Conservation (phyloP, 2,329 filamentous ascomycete species). For the Podosphaera xanthii region DNA sequence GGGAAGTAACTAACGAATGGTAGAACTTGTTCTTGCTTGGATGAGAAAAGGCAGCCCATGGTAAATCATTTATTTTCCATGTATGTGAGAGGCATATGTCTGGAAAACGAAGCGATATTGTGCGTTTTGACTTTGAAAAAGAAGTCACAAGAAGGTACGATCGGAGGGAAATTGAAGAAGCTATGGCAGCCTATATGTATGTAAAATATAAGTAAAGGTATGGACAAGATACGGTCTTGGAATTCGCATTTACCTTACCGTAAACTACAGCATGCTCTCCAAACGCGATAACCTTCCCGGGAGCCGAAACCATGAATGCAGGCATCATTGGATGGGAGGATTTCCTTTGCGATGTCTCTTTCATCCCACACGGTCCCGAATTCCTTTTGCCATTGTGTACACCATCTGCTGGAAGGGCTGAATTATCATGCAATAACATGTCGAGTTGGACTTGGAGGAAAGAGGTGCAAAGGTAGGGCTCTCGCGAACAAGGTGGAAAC, state of each 20-base stretch:
- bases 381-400: not conserved
- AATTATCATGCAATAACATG: not conserved
- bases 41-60: slow-evolving; percentile 62
- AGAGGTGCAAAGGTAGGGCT: not conserved
- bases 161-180: slow-evolving; percentile 79
- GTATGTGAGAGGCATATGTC: slow-evolving; percentile 78
- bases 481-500: not conserved
- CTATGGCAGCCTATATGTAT: slow-evolving; percentile 51
- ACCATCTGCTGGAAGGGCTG: not conserved
- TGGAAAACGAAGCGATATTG: slow-evolving; percentile 68
- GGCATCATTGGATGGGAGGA: slow-evolving; percentile 31
- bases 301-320: slow-evolving; percentile 91
- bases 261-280: slow-evolving; percentile 97
- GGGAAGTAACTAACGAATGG: slow-evolving; percentile 64
- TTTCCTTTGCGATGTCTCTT: not conserved
- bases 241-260: slow-evolving; percentile 43
- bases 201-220: not conserved
- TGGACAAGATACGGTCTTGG: slow-evolving; percentile 6
- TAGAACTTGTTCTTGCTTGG: slow-evolving; percentile 83
- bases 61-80: slow-evolving; percentile 82
- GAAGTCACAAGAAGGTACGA: slow-evolving; percentile 94
- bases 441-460: not conserved
- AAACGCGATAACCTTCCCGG: slow-evolving; percentile 94
- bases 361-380: not conserved
- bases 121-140: slow-evolving; percentile 75